A percentile compares a stretch with the other conserved stretches of the same genome.
Evolutionary conservation across 192 early-diverging fungal species (phyloP).

Genomic region (Phlyctochytrium arcticum): DNA sequence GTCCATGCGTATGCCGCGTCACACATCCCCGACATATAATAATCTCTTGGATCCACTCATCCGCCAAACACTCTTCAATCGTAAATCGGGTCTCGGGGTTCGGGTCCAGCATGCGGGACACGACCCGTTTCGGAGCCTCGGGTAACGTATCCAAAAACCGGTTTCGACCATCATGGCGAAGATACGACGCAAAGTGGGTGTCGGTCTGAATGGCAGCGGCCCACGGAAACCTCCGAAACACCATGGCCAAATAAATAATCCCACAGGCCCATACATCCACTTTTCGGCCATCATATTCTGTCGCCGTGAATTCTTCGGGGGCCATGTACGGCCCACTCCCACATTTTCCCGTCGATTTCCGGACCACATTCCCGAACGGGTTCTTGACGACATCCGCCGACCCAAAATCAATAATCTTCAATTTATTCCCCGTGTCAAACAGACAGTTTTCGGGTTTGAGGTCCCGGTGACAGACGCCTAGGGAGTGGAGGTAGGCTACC

Average conservation of each 20-base stretch:
- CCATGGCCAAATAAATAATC: constrained; percentile 37
- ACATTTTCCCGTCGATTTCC: constrained; percentile 71
- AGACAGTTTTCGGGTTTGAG: constrained; percentile 75
- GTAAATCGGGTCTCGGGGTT: constrained; percentile 10
- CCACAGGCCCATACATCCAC: constrained; percentile 86
- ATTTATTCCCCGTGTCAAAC: constrained; percentile 55
- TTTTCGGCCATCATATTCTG: constrained; percentile 76
- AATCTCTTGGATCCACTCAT: constrained; percentile 20
- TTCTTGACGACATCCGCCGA: constrained; percentile 87
- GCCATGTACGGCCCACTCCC: constrained; percentile 95
- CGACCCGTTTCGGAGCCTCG: not conserved
- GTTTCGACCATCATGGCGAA: not conserved
- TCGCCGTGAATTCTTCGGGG: constrained; percentile 68
- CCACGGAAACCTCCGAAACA: constrained; percentile 46
- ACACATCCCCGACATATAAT: not conserved
- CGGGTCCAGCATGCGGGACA: constrained; percentile 20
- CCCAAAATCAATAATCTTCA: constrained; percentile 97
- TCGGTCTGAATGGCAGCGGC: constrained; percentile 27
- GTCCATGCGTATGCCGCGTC: not conserved
- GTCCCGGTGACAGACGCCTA: constrained; percentile 84
- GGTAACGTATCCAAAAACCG: constrained; percentile 12
- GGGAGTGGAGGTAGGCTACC: constrained; percentile 77
- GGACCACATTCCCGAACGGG: constrained; percentile 65
- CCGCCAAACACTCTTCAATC: constrained; percentile 16
- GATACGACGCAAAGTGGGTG: constrained; percentile 24